Evolutionary conservation across 768 basidiomycete species (phyloP), one percentile per base, ranked within the genome.

Genomic region (Naganishia randhawae): DNA sequence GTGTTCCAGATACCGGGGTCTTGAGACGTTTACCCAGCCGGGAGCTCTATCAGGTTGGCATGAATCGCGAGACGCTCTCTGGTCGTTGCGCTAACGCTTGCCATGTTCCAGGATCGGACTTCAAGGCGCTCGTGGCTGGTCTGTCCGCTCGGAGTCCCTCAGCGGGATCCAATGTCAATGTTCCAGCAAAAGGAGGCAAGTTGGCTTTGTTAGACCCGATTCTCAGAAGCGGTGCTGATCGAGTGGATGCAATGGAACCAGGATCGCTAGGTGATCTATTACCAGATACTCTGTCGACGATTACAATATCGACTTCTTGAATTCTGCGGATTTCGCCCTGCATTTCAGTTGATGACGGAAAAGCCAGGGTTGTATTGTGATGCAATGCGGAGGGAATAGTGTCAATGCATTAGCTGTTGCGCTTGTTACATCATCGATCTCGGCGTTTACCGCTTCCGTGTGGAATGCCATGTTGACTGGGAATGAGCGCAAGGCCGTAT

Each of bases 1-100:
- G 73, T 1, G 66, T 77, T 11, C 78, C 78, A 11, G 78, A 79
- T 65, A 74, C 65, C 10, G 78, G 78, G 25, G 61, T 79, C 13
- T 63, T 79, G 2, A 70, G 68, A 52, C 72, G 78, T 3, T 79
- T 63, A 75, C 70, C 37, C 27, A 53, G 51, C 51, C 51, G 8
- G 51, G 51, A 53, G 51, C 51, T 53, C 51, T 53, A 27, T 53
- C 51, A 53, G 51, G 51, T 53, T 31, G 19, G 51, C 51, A n/a
- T n/a, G 41, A 19, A 42, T 42, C 41, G 10, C 41, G 41, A 42
- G 41, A 10, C 41, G 19, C 19, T 42, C 41, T 42, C 11, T 10
- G 41, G 41, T 42, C 19, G 41, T 42, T 19, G 10, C 19, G 11
- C 41, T 42, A 42, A 42, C 41, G 41, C 41, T 42, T 42, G 41